phyloP scores from a whole-genome alignment of 2,329 filamentous ascomycete species.

The Tolypocladium ovalisporum region DNA sequence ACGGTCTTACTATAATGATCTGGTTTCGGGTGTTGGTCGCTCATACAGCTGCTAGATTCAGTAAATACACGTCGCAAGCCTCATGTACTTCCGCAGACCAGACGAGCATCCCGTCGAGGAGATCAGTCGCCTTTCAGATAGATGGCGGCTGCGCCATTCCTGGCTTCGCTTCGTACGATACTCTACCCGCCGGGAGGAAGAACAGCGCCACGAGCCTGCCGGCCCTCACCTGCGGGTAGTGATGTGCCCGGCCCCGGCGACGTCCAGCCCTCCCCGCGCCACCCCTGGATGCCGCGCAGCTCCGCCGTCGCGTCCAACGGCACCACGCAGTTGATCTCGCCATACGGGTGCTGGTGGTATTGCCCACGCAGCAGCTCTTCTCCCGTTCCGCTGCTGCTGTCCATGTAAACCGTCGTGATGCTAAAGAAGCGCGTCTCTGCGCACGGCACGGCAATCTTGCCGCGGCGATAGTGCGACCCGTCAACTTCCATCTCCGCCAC shows the following conservation, averaged over 20 bases:
- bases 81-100: not conserved
- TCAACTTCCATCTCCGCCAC: conserved; percentile 29
- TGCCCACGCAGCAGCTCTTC: conserved; percentile 24
- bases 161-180: conserved; percentile 35
- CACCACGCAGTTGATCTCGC: conserved; percentile 44
- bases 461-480: conserved; percentile 34
- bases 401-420: conserved; percentile 48
- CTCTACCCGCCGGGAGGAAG: conserved; percentile 43
- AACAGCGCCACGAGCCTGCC: conserved; percentile 41
- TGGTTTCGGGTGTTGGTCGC: no score
- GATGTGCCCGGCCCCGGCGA: conserved; percentile 42
- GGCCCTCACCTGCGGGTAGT: conserved; percentile 40
- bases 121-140: not conserved
- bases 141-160: conserved; percentile 26
- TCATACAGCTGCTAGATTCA: no score
- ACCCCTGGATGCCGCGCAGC: conserved; percentile 43
- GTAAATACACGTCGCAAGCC: no score
- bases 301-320: conserved; percentile 36
- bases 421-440: conserved; percentile 38
- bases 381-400: conserved; percentile 16
- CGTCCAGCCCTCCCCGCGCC: conserved; percentile 47
- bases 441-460: conserved; percentile 33
- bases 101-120: not conserved
- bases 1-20: no score
- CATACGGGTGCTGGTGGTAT: conserved; percentile 42